Base-by-base conservation (phyloP, 1,284 basidiomycete species). In the Hymenochaete sp. region DNA sequence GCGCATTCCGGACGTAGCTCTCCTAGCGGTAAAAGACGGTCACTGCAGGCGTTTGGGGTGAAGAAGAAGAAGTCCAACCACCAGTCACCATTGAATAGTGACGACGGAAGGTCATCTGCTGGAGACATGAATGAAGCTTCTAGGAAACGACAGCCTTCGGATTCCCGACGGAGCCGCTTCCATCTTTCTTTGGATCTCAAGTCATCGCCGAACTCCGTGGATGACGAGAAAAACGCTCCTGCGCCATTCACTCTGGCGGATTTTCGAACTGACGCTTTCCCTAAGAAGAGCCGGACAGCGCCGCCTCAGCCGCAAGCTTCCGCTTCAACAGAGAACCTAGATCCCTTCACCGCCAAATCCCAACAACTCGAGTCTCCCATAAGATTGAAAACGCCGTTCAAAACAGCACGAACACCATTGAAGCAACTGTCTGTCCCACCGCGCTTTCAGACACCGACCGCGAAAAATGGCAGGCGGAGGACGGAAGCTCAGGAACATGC, bases 71-170 rank as follows among this genome's bases (percentile, higher is more conserved):
- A 62, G 29, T 35, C 13, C 32, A n/a, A 4, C 21, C 62, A 55
- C 14, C 16, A n/a, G 10, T 28, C 43, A 6, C 42, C 38, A 6
- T 22, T 59, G 22, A 64, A 64, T 39, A 73, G 70, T 38, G 74
- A 73, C 48, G 75, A 72, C 14, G 67, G 61, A 0, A 59, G 68
- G 6, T 70, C 69, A 1, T 74, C 72, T 3, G 61, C 62, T 2
- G 62, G 63, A 19, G 67, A 67, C 42, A 56, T 70, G n/a, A 71
- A 68, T 2, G 74, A 72, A 35, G 62, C 59, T 41, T 9, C 25
- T 16, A 16, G 32, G 32, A n/a, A 35, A 35, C 32, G 32, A 35
- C 13, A 35, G 14, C 13, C 8, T 5, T n/a, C 14, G 32, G 13
- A 19, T 16, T 35, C 14, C 32, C 32, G 32, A 36, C 44, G 44